phyloP scores from a whole-genome alignment of 495 filamentous ascomycete species.

The Lentithecium fluviatile region DNA sequence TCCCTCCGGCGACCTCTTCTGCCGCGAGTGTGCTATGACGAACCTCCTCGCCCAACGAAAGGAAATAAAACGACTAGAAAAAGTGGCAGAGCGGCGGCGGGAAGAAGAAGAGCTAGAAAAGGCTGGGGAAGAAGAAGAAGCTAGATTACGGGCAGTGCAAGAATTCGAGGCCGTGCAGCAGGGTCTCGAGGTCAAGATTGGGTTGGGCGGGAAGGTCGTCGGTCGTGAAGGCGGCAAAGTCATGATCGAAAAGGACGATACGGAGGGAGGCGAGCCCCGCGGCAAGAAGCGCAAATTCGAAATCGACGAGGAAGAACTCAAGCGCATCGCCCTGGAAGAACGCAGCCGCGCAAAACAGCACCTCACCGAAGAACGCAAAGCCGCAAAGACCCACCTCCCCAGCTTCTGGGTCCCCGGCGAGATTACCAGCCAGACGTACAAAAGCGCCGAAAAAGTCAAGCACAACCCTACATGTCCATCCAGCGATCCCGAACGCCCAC shows the following conservation, averaged over 20 bases:
- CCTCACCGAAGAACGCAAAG: constrained; percentile 72
- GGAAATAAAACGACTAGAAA: constrained; percentile 84
- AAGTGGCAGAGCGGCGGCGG: constrained; percentile 58
- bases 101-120: constrained; percentile 56
- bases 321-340: constrained; percentile 67
- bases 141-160: constrained; percentile 48
- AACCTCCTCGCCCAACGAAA: constrained; percentile 89
- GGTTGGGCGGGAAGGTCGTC: constrained; percentile 40
- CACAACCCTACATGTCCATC: constrained; percentile 76
- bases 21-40: constrained; percentile 86
- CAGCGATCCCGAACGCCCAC: constrained; percentile 64
- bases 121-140: constrained; percentile 54
- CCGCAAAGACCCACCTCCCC: constrained; percentile 61
- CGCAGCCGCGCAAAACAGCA: constrained; percentile 63
- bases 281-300: constrained; percentile 74
- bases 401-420: constrained; percentile 94
- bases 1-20: constrained; percentile 88
- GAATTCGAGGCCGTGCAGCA: constrained; percentile 57
- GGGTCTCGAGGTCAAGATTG: constrained; percentile 62
- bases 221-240: constrained; percentile 48
- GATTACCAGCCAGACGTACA: constrained; percentile 61
- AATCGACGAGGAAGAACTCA: constrained; percentile 76
- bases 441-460: constrained; percentile 57
- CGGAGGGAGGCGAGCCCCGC: constrained; percentile 46
- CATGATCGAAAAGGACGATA: constrained; percentile 41